Evolutionary conservation across 2,329 filamentous ascomycete genomes (phyloP), one percentile per base, ranked within the genome.

Genomic region (Boeremia exigua): DNA sequence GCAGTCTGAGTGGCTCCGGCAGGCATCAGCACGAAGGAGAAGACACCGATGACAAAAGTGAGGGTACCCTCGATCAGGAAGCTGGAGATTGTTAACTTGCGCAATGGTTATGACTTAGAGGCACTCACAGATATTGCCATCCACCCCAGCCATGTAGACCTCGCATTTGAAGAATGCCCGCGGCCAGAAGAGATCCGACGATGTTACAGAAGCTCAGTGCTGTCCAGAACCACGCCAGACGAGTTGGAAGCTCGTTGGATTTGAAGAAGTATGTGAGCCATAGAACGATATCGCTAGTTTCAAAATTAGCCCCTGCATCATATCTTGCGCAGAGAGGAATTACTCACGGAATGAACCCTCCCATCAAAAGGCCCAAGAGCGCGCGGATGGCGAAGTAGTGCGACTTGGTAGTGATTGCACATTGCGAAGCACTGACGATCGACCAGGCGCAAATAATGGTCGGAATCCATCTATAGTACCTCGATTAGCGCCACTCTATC

Each of bases 21-120:
- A 2, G 84, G 84, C 80, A 88, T 84, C 19, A 85, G 76, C 10
- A 82, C 78, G 62, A 79, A 85, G 0, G 83, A 79, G 9, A 81
- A 66, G 0, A 87, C 47, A 2, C 85, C 85, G 23, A 87, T 77
- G 2, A 74, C 29, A 1, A 84, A 66, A 0, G 83, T 87, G 33
- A 87, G 75, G 2, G 81, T 56, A 0, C 83, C 84, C 61, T 88
- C 85, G 27, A 87, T 77, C 0, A 86, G 67, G 60, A 86, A 69
- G 2, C 65, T 69, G 19, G 1, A n/a, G 11, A 3, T 1, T 17
- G 8, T 34, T 4, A 42, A 30, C 57, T 25, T 49, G 36, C 2
- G 9, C 0, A 17, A 4, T 15, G 9, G 17, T 34, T 25, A 4
- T 15, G 3, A n/a, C 4, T 4, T 15, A 1, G 3, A 4, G 7